These are phyloP conservation scores for Leishmania lainsoni DNA, from an alignment of 208 protist species.

Conservation along the genomic window DNA sequence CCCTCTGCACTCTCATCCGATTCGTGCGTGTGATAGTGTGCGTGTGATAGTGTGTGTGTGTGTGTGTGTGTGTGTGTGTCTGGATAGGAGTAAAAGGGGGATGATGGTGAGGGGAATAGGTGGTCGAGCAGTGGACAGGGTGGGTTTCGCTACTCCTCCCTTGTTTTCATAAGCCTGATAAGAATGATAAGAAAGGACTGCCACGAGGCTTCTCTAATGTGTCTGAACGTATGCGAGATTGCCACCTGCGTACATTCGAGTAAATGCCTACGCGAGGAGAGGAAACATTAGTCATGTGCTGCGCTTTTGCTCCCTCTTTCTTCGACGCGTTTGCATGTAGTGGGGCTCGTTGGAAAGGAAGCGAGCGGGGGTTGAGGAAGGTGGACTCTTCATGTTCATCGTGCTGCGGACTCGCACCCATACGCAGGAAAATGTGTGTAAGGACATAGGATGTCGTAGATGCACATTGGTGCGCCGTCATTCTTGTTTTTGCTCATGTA, in stretches of 20 bases:
- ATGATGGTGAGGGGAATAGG: background rate
- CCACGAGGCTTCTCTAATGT: background rate
- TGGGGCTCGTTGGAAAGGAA: background rate
- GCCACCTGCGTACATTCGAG: background rate
- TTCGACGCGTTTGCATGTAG: background rate
- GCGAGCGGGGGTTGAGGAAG: background rate
- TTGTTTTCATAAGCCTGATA: background rate
- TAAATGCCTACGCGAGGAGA: background rate
- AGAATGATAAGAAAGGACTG: background rate
- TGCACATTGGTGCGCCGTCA: background rate
- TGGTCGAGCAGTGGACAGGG: background rate
- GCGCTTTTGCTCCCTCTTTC: background rate
- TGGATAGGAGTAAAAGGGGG: background rate
- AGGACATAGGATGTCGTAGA: background rate
- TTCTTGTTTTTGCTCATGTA: background rate
- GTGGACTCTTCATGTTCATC: background rate
- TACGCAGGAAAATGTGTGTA: background rate
- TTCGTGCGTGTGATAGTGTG: background rate
- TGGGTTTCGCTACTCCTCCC: background rate
- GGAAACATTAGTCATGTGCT: background rate
- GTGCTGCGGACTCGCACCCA: background rate
- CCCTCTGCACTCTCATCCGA: background rate
- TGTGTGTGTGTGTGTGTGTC: constrained; percentile 1
- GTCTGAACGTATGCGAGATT: background rate
- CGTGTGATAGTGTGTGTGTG: constrained; percentile 7